Conservation (phyloP, 768 basidiomycete species). For the Hemileccinum impolitum region DNA sequence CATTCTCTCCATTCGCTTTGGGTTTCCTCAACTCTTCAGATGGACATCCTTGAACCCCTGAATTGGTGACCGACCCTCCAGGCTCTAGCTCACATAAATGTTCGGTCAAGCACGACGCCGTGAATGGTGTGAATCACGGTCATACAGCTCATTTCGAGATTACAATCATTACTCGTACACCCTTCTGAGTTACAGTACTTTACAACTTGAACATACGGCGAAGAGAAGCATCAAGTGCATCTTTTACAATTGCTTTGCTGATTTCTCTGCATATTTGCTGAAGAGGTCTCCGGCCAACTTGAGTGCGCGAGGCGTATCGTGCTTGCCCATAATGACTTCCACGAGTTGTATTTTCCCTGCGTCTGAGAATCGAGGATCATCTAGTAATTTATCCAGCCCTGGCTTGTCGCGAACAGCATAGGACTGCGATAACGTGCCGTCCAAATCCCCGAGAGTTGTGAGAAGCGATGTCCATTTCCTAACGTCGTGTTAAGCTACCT, state of each 20-base stretch:
- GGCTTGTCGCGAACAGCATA: slow-evolving; percentile 64
- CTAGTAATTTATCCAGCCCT: slow-evolving; percentile 67
- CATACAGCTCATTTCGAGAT: too few species aligned
- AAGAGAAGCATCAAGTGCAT: background rate
- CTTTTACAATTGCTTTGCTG: slow-evolving; percentile 19
- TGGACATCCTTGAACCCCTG: too few species aligned
- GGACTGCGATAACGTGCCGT: slow-evolving; percentile 49
- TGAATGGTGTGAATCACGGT: too few species aligned
- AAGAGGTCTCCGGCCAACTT: slow-evolving; percentile 46
- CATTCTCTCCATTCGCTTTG: too few species aligned
- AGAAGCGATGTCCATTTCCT: slow-evolving; percentile 68
- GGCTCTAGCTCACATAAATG: too few species aligned
- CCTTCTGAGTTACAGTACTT: background rate
- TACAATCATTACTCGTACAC: slow-evolving; percentile 1
- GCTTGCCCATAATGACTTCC: slow-evolving; percentile 71
- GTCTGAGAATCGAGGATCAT: slow-evolving; percentile 54
- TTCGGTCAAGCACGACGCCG: too few species aligned
- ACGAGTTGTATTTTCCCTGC: slow-evolving; percentile 74
- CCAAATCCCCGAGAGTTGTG: slow-evolving; percentile 52
- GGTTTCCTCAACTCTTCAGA: too few species aligned
- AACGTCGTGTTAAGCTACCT: background rate
- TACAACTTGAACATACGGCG: background rate
- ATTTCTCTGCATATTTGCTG: slow-evolving; percentile 12
- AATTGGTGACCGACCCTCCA: too few species aligned
- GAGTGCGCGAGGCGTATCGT: slow-evolving; percentile 69